Conservation (phyloP, 208 protist genomes). For the Leishmania gerbilli region DNA sequence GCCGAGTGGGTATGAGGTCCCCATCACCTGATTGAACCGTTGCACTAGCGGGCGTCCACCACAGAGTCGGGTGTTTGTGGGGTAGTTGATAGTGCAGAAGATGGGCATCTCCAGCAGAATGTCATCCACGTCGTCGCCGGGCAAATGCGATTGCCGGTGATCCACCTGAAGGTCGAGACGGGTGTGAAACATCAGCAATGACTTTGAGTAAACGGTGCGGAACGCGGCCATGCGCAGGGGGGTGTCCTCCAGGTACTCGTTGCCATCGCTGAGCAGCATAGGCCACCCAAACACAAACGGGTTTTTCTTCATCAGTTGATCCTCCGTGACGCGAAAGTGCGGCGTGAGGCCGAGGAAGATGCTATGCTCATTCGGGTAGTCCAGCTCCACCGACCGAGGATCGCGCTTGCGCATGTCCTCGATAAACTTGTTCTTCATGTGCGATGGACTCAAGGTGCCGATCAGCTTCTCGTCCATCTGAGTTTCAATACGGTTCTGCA, state of each 20-base stretch:
- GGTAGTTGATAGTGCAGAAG: constrained; percentile 91
- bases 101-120: constrained; percentile 86
- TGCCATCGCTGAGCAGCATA: constrained; percentile 86
- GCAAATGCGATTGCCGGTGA: constrained; percentile 64
- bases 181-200: constrained; percentile 84
- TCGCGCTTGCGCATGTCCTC: constrained; percentile 89
- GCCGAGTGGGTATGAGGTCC: constrained; percentile 84
- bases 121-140: constrained; percentile 72
- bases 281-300: constrained; percentile 94
- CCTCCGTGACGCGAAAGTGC: constrained; percentile 83
- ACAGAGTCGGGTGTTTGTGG: constrained; percentile 78
- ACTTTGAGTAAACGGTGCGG: constrained; percentile 90
- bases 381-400: constrained; percentile 75
- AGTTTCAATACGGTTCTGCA: constrained; percentile 83
- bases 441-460: constrained; percentile 70
- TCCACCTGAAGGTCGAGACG: constrained; percentile 88
- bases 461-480: constrained; percentile 74
- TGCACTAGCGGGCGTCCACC: constrained; percentile 86
- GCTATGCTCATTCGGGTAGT: constrained; percentile 82
- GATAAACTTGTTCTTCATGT: constrained; percentile 87
- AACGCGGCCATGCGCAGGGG: constrained; percentile 84
- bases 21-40: constrained; percentile 91
- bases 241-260: constrained; percentile 81
- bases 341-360: constrained; percentile 85
- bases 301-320: constrained; percentile 88